These are phyloP conservation scores for Vaccinium vitisidaea DNA, from an alignment of 148 eudicot genomes.

Conservation along the genomic window DNA sequence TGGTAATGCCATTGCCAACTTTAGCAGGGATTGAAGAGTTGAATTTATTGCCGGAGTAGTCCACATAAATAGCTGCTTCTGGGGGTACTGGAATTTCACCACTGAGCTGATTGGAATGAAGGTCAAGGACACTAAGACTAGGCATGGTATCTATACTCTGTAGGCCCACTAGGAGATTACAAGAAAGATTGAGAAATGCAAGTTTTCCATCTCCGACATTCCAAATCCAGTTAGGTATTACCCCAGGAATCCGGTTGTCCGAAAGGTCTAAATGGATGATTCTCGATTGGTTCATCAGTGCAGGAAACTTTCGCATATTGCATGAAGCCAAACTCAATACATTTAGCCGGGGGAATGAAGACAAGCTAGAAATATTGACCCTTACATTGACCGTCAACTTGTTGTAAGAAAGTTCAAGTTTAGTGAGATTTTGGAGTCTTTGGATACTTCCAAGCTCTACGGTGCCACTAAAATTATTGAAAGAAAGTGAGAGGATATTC, in stretches of 20 bases:
- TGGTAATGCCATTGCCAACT: background rate
- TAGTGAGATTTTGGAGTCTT: conserved; percentile 23
- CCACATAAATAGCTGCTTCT: conserved; percentile 23
- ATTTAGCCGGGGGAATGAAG: conserved; percentile 20
- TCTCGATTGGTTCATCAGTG: conserved; percentile 32
- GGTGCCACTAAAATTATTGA: conserved; percentile 36
- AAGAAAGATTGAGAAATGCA: conserved; percentile 22
- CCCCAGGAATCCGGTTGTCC: conserved; percentile 24
- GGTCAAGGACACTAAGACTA: background rate
- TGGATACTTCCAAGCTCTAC: conserved; percentile 15
- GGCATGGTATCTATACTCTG: conserved; percentile 15
- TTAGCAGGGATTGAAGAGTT: background rate
- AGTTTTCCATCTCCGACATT: background rate
- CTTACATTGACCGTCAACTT: conserved; percentile 14
- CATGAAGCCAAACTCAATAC: conserved; percentile 38
- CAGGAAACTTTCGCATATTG: conserved; percentile 29
- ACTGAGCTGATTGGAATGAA: background rate
- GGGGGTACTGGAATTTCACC: background rate
- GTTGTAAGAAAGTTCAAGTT: conserved; percentile 40
- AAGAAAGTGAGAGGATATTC: conserved; percentile 25
- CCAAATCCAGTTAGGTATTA: conserved; percentile 24
- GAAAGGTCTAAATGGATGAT: conserved; percentile 34
- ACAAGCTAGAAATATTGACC: conserved; percentile 7
- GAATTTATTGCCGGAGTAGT: conserved; percentile 15
- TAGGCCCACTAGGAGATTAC: conserved; percentile 23